phyloP scores from a whole-genome alignment of 345 rosid species.

The Pugionium dolabratum region DNA sequence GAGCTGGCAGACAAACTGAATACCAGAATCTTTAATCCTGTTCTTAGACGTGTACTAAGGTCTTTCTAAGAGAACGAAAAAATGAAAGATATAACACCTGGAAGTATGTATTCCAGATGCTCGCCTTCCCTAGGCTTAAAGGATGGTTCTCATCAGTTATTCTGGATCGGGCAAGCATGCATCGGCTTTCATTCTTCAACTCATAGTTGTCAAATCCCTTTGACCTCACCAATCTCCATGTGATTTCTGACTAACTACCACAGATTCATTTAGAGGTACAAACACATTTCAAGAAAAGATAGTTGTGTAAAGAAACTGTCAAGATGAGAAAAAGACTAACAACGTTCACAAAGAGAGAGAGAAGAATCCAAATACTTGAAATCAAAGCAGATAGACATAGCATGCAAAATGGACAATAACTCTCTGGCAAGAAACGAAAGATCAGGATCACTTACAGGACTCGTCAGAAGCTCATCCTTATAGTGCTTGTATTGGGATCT shows the following conservation, averaged over 20 bases:
- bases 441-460: slow-evolving; percentile 69
- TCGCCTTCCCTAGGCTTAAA: slow-evolving; percentile 82
- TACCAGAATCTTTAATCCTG: slow-evolving; percentile 4
- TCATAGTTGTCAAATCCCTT: slow-evolving; percentile 50
- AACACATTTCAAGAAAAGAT: slow-evolving; percentile 26
- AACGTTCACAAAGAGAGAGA: slow-evolving; percentile 1
- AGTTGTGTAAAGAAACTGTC: slow-evolving; percentile 2
- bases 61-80: slow-evolving; percentile 3
- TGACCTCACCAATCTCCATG: slow-evolving; percentile 83
- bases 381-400: background rate
- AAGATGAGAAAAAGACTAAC: background rate
- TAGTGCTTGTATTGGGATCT: slow-evolving; percentile 87
- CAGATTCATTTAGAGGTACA: slow-evolving; percentile 60
- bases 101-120: slow-evolving; percentile 93
- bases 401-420: slow-evolving; percentile 3
- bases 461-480: slow-evolving; percentile 84
- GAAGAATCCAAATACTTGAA: slow-evolving; percentile 3
- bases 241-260: slow-evolving; percentile 98
- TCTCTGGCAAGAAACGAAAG: slow-evolving; percentile 25
- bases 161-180: slow-evolving; percentile 75
- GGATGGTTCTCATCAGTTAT: slow-evolving; percentile 93
- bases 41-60: slow-evolving; percentile 4
- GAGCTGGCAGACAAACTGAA: slow-evolving; percentile 6
- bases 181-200: slow-evolving; percentile 53
- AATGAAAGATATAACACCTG: slow-evolving; percentile 57